These are phyloP conservation scores for Talaromyces liani DNA, from an alignment of 495 filamentous ascomycete genomes.

Conservation along the genomic window DNA sequence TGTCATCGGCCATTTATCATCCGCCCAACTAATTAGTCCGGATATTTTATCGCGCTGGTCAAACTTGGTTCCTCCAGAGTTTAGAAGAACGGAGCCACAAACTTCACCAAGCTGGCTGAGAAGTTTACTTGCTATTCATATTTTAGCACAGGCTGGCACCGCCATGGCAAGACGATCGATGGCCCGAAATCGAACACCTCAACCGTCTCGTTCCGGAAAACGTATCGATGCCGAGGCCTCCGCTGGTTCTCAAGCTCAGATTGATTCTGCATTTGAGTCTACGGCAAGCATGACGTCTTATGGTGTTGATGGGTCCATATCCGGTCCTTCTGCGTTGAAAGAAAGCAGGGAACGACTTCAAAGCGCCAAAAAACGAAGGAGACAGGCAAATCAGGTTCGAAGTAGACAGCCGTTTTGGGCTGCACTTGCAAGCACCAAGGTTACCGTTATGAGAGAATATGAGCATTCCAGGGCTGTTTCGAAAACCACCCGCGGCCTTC, in stretches of 20 bases:
- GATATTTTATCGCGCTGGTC: slow-evolving; percentile 38
- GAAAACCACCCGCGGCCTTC: slow-evolving; percentile 58
- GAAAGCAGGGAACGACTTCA: slow-evolving; percentile 49
- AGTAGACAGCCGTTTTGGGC: slow-evolving; percentile 92
- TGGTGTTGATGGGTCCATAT: slow-evolving; percentile 44
- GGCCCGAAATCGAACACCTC: slow-evolving; percentile 40
- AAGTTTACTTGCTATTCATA: slow-evolving; percentile 72
- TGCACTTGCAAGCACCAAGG: slow-evolving; percentile 87
- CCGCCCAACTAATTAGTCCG: slow-evolving; percentile 37
- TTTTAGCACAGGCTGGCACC: slow-evolving; percentile 68
- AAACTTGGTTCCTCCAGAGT: slow-evolving; percentile 34
- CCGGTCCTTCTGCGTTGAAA: slow-evolving; percentile 36
- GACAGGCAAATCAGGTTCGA: slow-evolving; percentile 81
- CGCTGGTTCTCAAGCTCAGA: slow-evolving; percentile 38
- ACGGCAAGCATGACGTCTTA: slow-evolving; percentile 38
- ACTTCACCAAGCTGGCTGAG: slow-evolving; percentile 52
- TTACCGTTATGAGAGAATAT: slow-evolving; percentile 87
- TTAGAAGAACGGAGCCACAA: slow-evolving; percentile 33
- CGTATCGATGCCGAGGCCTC: slow-evolving; percentile 52
- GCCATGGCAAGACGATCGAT: slow-evolving; percentile 47
- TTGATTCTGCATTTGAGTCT: slow-evolving; percentile 38
- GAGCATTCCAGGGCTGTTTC: slow-evolving; percentile 74
- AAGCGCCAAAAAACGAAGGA: slow-evolving; percentile 73
- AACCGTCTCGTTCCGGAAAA: slow-evolving; percentile 35
- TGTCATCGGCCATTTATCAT: slow-evolving; percentile 36